phyloP scores from a whole-genome alignment of 2,329 filamentous ascomycete genomes.

The Dactylonectria macrodidyma region DNA sequence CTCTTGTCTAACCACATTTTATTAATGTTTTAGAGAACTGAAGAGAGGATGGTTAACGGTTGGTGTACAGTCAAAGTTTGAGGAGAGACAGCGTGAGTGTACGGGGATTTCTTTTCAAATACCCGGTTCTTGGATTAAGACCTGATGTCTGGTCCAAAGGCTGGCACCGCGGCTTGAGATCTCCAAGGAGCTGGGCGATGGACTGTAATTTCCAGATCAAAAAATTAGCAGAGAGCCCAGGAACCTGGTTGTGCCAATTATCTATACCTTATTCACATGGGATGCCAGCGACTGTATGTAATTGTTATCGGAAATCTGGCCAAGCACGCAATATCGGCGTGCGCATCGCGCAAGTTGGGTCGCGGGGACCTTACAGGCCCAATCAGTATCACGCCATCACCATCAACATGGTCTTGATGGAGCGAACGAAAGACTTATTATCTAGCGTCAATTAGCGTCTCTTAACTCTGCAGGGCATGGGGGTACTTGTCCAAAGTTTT shows the following conservation, averaged over 20 bases:
- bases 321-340: slow-evolving; percentile 28
- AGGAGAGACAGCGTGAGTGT: no score
- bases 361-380: slow-evolving; percentile 18
- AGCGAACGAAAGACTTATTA: slow-evolving; percentile 4
- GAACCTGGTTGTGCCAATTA: neutral
- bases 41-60: no score
- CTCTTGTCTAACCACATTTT: slow-evolving; percentile 2
- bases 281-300: neutral
- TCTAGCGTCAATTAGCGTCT: slow-evolving; percentile 12
- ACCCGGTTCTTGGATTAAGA: no score
- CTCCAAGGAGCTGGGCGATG: neutral
- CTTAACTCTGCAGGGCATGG: neutral
- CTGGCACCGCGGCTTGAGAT: neutral
- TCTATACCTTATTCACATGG: neutral
- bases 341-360: slow-evolving; percentile 16
- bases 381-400: slow-evolving; percentile 26
- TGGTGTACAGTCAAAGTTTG: no score
- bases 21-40: neutral
- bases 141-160: no score
- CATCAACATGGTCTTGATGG: slow-evolving; percentile 11
- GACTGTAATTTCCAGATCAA: neutral
- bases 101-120: no score
- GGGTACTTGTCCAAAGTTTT: neutral
- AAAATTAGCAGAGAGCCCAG: no score
- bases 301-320: slow-evolving; percentile 10